Conservation (phyloP, 352 stramenopile genomes). For the Pythium sp. region DNA sequence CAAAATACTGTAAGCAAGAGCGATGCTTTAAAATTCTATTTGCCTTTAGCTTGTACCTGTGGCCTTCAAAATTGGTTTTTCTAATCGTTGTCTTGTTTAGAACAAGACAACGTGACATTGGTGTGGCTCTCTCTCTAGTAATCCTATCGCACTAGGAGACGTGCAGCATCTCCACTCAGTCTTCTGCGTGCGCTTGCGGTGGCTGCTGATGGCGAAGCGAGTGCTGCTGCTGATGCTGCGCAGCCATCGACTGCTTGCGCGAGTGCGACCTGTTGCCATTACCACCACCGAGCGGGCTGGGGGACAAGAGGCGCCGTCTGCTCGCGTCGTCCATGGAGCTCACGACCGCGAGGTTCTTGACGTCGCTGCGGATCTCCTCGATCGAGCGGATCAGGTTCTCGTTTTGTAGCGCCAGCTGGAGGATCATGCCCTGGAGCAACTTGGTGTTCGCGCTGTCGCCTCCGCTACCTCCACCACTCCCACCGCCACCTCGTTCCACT, state of each 20-base stretch:
- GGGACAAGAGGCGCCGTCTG: constrained; percentile 12
- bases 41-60: background rate
- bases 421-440: constrained; percentile 49
- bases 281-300: background rate
- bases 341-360: constrained; percentile 21
- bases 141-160: background rate
- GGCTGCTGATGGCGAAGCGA: background rate
- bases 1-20: background rate
- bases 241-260: constrained; percentile 9
- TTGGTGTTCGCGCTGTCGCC: constrained; percentile 24
- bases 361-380: constrained; percentile 37
- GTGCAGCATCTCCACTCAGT: constrained; percentile 4
- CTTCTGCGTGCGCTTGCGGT: background rate
- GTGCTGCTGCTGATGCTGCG: constrained; percentile 6
- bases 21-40: background rate
- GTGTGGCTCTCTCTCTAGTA: background rate
- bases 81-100: background rate
- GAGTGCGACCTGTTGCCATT: background rate
- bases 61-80: constrained; percentile 9
- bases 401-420: constrained; percentile 59
- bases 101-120: background rate
- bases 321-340: constrained; percentile 15
- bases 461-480: background rate
- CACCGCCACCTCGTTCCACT: background rate
- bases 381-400: constrained; percentile 45